These are phyloP conservation scores for Hymenoscyphus repandus DNA, from an alignment of 2,329 filamentous ascomycete genomes.

Conservation along the genomic window DNA sequence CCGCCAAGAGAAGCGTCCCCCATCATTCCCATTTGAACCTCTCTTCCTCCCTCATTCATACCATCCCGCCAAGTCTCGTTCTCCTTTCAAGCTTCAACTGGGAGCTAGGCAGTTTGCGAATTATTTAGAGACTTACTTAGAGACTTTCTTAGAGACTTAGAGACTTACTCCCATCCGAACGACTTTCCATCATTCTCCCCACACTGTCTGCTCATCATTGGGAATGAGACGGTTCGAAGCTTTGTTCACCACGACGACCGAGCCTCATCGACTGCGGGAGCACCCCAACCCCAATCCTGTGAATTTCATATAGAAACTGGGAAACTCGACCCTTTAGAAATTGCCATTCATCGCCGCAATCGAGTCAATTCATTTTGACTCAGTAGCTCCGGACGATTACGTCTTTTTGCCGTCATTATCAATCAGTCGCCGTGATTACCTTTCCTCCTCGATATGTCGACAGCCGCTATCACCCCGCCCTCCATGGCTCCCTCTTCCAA, in stretches of 20 bases:
- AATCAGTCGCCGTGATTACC: not conserved
- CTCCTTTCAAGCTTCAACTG: not conserved
- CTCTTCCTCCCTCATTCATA: not conserved
- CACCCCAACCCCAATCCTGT: no score
- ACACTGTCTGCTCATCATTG: no score
- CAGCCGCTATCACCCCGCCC: constrained; percentile 3
- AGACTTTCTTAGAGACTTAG: no score
- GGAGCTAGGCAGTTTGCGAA: not conserved
- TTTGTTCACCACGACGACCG: not conserved
- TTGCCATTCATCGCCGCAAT: not conserved
- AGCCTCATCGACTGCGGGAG: no score
- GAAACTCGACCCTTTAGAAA: no score
- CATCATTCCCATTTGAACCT: no score
- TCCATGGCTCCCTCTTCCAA: constrained; percentile 3
- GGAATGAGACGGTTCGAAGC: not conserved
- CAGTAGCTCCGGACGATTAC: not conserved
- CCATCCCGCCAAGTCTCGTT: constrained; percentile 1
- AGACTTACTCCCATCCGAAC: no score
- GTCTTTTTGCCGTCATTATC: not conserved
- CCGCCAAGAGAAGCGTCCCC: no score
- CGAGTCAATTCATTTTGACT: not conserved
- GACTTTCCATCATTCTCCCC: no score
- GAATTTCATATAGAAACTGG: no score
- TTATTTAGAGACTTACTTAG: not conserved
- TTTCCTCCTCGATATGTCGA: not conserved